These are phyloP conservation scores for Apodospora peruviana DNA, from an alignment of 495 filamentous ascomycete species.

Conservation along the genomic window DNA sequence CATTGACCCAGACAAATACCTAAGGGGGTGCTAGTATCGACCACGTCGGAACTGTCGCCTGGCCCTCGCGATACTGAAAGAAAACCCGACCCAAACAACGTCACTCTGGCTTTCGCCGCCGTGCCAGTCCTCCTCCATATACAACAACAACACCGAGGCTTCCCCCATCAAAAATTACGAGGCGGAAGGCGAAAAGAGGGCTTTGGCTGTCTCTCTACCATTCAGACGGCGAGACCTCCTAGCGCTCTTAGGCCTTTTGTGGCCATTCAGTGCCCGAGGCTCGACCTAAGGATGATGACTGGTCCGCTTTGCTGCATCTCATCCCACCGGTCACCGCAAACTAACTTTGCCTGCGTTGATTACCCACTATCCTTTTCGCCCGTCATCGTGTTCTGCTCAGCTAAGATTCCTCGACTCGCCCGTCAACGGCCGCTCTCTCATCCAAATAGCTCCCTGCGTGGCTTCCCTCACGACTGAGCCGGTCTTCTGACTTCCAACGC, in stretches of 20 bases:
- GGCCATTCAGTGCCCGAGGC: conserved; percentile 38
- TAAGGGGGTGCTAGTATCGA: neutral
- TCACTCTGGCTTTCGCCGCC: too few relatives aligned
- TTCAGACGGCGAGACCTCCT: conserved; percentile 20
- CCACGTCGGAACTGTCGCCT: too few relatives aligned
- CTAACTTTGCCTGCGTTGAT: conserved; percentile 22
- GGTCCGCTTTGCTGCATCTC: conserved; percentile 32
- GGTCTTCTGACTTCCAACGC: neutral
- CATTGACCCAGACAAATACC: conserved; percentile 4
- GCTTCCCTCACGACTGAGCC: conserved; percentile 8
- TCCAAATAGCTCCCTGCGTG: conserved; percentile 15
- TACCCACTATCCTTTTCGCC: conserved; percentile 22
- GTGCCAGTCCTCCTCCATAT: too few relatives aligned
- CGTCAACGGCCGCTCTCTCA: conserved; percentile 10
- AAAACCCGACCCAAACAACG: neutral
- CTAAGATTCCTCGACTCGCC: conserved; percentile 15
- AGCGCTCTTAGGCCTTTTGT: conserved; percentile 18
- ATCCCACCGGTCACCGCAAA: conserved; percentile 30
- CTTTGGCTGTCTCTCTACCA: conserved; percentile 20
- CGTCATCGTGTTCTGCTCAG: conserved; percentile 27
- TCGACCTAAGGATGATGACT: conserved; percentile 31
- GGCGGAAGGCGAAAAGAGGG: conserved; percentile 14
- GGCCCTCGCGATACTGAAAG: neutral
- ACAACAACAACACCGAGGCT: conserved; percentile 5
- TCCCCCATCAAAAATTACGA: conserved; percentile 10